A percentile compares a stretch with the other conserved stretches of the same genome.
Conservation (phyloP, 495 filamentous ascomycete species). For the Pyrenula aspistea region DNA sequence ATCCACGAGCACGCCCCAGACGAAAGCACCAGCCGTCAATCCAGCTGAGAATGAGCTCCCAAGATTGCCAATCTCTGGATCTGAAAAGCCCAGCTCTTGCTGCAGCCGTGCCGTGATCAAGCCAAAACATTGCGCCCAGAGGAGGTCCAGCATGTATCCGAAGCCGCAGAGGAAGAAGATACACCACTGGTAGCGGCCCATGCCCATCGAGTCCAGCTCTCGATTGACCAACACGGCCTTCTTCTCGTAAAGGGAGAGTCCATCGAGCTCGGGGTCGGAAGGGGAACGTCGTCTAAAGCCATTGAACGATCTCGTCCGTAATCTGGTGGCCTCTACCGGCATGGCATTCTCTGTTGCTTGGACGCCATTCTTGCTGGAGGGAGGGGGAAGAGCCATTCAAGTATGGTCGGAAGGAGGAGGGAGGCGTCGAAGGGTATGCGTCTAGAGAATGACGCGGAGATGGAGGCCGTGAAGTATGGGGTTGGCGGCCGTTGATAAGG, state of each 20-base stretch:
- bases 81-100: conserved; percentile 24
- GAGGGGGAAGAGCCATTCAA: neutral
- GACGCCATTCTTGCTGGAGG: neutral
- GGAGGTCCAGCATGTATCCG: conserved; percentile 36
- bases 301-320: neutral
- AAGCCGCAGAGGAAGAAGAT: conserved; percentile 36
- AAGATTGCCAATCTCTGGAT: conserved; percentile 16
- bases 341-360: neutral
- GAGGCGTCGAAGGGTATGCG: too few species aligned
- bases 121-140: conserved; percentile 38
- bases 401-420: too few species aligned
- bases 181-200: conserved; percentile 35
- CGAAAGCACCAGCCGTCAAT: conserved; percentile 27
- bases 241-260: conserved; percentile 25
- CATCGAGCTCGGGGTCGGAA: conserved; percentile 13
- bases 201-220: conserved; percentile 33
- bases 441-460: too few species aligned
- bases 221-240: conserved; percentile 30
- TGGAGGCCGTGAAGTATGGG: too few species aligned
- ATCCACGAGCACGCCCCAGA: conserved; percentile 37
- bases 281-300: neutral
- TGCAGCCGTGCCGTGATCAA: conserved; percentile 25
- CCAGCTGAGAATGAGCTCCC: conserved; percentile 19
- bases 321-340: neutral
- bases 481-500: too few species aligned